phyloP scores from a whole-genome alignment of 2,329 filamentous ascomycete species.

The Plectosphaerella plurivora region DNA sequence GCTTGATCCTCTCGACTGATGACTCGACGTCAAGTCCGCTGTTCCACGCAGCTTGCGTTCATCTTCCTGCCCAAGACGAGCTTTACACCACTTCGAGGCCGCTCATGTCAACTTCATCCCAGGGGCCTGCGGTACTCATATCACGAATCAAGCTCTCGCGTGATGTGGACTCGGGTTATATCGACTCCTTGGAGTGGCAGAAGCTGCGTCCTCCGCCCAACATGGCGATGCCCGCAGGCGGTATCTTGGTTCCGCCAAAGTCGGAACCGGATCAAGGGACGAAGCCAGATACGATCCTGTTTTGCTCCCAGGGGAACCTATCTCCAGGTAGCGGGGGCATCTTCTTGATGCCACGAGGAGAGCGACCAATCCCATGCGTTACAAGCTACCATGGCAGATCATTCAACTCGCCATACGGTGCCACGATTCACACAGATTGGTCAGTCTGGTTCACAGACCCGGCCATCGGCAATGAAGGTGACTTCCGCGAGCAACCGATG shows the following conservation, averaged over 20 bases:
- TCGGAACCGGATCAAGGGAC: not conserved
- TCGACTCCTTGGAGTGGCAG: conserved; percentile 29
- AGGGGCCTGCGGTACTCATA: conserved; percentile 38
- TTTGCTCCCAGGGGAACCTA: conserved; percentile 34
- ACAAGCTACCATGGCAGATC: conserved; percentile 37
- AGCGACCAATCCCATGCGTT: conserved; percentile 27
- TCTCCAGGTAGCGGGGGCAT: conserved; percentile 7
- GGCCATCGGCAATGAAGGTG: conserved; percentile 35
- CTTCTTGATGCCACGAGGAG: conserved; percentile 9
- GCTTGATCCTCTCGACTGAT: conserved; percentile 35
- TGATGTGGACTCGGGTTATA: conserved; percentile 12
- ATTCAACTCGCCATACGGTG: conserved; percentile 43
- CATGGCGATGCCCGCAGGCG: conserved; percentile 40
- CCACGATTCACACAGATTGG: conserved; percentile 31
- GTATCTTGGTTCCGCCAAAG: conserved; percentile 29
- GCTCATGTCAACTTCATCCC: conserved; percentile 30
- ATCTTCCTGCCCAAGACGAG: conserved; percentile 31
- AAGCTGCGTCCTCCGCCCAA: conserved; percentile 35
- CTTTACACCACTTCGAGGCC: conserved; percentile 41
- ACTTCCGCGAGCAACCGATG: conserved; percentile 36
- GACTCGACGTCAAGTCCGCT: conserved; percentile 36
- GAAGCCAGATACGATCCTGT: conserved; percentile 27
- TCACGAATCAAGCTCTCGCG: conserved; percentile 33
- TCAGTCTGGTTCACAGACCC: conserved; percentile 47
- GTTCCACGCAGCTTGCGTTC: conserved; percentile 41